Conservation (phyloP, 305 asterid genomes). For the Fraxinus ornus region DNA sequence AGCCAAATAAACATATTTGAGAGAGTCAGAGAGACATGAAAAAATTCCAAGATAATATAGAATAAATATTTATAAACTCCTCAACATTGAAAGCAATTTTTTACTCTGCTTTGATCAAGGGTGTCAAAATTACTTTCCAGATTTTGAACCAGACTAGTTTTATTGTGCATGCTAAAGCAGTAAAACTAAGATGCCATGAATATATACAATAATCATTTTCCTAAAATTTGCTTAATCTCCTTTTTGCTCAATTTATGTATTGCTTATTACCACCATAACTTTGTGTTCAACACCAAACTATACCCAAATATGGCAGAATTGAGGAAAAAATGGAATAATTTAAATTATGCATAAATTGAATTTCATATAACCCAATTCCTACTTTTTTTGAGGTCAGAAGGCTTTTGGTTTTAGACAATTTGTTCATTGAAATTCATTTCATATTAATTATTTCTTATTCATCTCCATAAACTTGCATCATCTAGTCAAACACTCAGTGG, state of each 20-base stretch:
- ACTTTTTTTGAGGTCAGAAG: neutral
- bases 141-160: neutral
- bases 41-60: neutral
- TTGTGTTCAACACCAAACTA: neutral
- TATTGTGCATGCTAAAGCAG: neutral
- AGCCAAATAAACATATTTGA: conserved; percentile 40
- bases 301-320: neutral
- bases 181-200: neutral
- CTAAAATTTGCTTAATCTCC: neutral
- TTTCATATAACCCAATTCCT: neutral
- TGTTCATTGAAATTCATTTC: neutral
- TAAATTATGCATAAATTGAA: neutral
- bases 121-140: neutral
- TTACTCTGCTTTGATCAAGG: neutral
- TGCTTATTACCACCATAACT: neutral
- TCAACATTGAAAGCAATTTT: neutral
- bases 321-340: neutral
- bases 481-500: neutral
- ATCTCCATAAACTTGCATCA: neutral
- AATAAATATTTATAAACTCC: neutral
- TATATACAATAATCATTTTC: neutral
- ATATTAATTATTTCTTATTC: too few species aligned
- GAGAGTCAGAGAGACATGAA: conserved; percentile 42
- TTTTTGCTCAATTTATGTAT: neutral
- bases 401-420: neutral